Evolutionary conservation across 2,329 filamentous ascomycete species (phyloP).

Genomic region (Fusarium aywerte): DNA sequence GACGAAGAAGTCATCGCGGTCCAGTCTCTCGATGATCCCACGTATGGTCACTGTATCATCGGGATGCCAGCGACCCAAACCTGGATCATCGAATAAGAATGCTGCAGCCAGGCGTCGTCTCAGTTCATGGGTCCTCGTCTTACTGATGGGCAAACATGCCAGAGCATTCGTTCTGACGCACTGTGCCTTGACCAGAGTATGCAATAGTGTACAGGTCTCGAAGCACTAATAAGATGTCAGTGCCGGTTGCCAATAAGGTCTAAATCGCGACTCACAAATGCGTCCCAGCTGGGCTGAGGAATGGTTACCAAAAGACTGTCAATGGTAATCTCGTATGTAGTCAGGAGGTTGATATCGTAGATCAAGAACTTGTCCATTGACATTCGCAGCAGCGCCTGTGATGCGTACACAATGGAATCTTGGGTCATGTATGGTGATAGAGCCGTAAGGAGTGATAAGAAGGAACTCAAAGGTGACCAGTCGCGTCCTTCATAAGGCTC

Average conservation of each 20-base stretch:
- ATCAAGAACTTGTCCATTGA: constrained; percentile 64
- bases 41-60: constrained; percentile 56
- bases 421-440: constrained; percentile 53
- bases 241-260: neutral
- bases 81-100: constrained; percentile 66
- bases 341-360: constrained; percentile 55
- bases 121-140: constrained; percentile 65
- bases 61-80: constrained; percentile 55
- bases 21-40: constrained; percentile 60
- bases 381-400: constrained; percentile 64
- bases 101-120: constrained; percentile 73
- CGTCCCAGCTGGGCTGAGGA: constrained; percentile 51
- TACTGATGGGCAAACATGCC: constrained; percentile 66
- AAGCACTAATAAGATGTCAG: constrained; percentile 56
- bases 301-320: constrained; percentile 57
- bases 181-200: constrained; percentile 57
- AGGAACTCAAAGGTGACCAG: constrained; percentile 58
- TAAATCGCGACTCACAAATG: constrained; percentile 53
- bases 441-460: constrained; percentile 56
- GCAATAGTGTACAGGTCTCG: constrained; percentile 60
- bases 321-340: constrained; percentile 56
- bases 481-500: constrained; percentile 54
- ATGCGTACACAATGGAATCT: constrained; percentile 53
- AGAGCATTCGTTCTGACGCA: constrained; percentile 69
- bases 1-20: constrained; percentile 62